Conservation (phyloP, 2,329 filamentous ascomycete genomes). For the Mariannaea elegans region DNA sequence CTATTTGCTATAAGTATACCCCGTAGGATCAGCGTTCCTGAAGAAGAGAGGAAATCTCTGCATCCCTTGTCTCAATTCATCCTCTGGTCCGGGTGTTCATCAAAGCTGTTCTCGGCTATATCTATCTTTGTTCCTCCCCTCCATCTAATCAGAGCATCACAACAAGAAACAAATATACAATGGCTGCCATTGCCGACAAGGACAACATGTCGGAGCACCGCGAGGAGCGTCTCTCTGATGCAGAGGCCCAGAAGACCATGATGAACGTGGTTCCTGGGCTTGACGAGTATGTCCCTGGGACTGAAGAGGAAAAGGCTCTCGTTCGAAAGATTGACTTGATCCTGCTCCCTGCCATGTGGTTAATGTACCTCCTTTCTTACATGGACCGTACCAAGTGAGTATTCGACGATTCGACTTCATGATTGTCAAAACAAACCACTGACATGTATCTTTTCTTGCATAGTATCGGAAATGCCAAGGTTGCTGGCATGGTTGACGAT, state of each 20-base stretch:
- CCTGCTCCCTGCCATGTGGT: conserved; percentile 57
- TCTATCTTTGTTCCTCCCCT: neutral
- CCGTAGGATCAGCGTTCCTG: conserved; percentile 11
- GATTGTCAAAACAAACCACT: neutral
- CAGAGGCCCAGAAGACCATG: conserved; percentile 20
- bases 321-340: conserved; percentile 55
- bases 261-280: conserved; percentile 13
- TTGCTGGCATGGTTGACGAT: conserved; percentile 14
- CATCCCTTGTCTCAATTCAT: too few species aligned
- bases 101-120: neutral
- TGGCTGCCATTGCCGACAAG: conserved; percentile 8
- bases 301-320: conserved; percentile 46
- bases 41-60: conserved; percentile 4
- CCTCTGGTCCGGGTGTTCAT: neutral
- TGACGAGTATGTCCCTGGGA: conserved; percentile 33
- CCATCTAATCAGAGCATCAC: neutral
- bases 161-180: neutral
- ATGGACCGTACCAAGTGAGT: conserved; percentile 40
- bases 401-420: conserved; percentile 8
- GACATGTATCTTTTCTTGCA: too few species aligned
- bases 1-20: conserved; percentile 16
- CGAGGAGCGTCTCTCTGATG: conserved; percentile 22
- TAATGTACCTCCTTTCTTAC: conserved; percentile 39
- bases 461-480: conserved; percentile 15
- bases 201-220: conserved; percentile 26